These are phyloP conservation scores for Naganishia sp. DNA, from an alignment of 1,284 basidiomycete genomes.

Conservation along the genomic window DNA sequence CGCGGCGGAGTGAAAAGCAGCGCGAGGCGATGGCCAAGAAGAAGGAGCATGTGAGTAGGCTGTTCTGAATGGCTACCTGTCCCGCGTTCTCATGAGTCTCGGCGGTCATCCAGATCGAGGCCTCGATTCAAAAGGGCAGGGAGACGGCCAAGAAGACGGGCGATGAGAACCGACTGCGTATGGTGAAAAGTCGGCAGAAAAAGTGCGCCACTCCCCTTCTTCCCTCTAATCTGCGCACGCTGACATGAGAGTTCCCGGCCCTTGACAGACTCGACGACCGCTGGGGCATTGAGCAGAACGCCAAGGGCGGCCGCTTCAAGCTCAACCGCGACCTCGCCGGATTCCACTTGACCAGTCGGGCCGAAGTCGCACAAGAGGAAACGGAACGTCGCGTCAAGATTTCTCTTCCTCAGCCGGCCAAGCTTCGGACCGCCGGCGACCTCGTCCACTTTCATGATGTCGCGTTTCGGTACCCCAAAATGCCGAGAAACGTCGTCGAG, in stretches of 20 bases:
- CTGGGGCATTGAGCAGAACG: constrained; percentile 60
- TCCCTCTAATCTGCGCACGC: background rate
- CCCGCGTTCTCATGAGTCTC: background rate
- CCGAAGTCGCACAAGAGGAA: constrained; percentile 59
- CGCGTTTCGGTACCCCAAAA: too few relatives aligned
- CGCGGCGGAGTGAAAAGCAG: constrained; percentile 58
- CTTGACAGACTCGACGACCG: constrained; percentile 57
- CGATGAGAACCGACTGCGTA: constrained; percentile 65
- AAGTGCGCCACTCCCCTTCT: constrained; percentile 48
- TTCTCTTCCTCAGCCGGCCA: constrained; percentile 15
- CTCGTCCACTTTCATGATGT: too few relatives aligned
- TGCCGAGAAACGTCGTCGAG: constrained; percentile 55
- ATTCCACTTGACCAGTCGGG: constrained; percentile 57
- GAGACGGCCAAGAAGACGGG: constrained; percentile 62
- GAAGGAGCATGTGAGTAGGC: constrained; percentile 53
- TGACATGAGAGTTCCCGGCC: background rate
- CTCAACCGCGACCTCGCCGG: constrained; percentile 64
- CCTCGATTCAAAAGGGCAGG: constrained; percentile 57
- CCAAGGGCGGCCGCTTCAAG: constrained; percentile 63
- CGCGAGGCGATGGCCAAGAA: constrained; percentile 64
- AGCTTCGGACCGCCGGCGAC: too few relatives aligned
- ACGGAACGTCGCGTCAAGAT: constrained; percentile 59
- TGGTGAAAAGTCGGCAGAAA: constrained; percentile 64
- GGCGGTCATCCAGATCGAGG: constrained; percentile 49
- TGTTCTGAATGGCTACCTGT: background rate